Evolutionary conservation across 768 basidiomycete species (phyloP), one percentile per base, ranked within the genome.

Genomic region (Aureoboletus auriporus): DNA sequence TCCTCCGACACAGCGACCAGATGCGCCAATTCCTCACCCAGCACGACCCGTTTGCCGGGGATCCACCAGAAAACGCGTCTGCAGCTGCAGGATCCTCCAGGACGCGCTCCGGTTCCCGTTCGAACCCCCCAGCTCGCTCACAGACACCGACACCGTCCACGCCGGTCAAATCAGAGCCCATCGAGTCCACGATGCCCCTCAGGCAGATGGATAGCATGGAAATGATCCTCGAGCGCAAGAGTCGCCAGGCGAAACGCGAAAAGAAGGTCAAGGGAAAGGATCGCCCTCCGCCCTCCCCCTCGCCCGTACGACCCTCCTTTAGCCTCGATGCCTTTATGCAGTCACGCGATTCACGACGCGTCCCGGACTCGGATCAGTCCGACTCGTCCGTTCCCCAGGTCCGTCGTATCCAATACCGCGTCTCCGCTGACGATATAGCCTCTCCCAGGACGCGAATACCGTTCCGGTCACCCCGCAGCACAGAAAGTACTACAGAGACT

Each of bases 181-280:
- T 66, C 39, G 84, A 86, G 48, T 64, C 62, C 20, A 44, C 69
- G 38, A 63, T 77, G 44, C 75, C 80, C 11, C 63, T 73, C 20
- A 78, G 84, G 28, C 79, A 77, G 31, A 79, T 80, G 67, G 83
- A 84, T 54, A 86, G 76, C 61, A 89, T 89, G 87, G 84, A 89
- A 53, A 69, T 79, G 69, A 78, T 89, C 36, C 76, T 89, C 52
- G 87, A 89, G 63, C 78, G 83, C 39, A 84, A 86, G 63, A 73
- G 65, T 50, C 75, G 81, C 47, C 79, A 76, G 52, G 75, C 64
- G 48, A 76, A 73, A 58, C 77, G 71, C 45, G 81, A 78, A 47
- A 76, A 79, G 61, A 67, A 66, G 50, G 54, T 50, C 39, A 75
- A 69, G 52, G 71, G 63, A 41, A 78, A 73, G 59, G 83, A 80